Evolutionary conservation across 495 filamentous ascomycete genomes (phyloP), one percentile per base, ranked within the genome.

Genomic region (Articulospora tetracladia): DNA sequence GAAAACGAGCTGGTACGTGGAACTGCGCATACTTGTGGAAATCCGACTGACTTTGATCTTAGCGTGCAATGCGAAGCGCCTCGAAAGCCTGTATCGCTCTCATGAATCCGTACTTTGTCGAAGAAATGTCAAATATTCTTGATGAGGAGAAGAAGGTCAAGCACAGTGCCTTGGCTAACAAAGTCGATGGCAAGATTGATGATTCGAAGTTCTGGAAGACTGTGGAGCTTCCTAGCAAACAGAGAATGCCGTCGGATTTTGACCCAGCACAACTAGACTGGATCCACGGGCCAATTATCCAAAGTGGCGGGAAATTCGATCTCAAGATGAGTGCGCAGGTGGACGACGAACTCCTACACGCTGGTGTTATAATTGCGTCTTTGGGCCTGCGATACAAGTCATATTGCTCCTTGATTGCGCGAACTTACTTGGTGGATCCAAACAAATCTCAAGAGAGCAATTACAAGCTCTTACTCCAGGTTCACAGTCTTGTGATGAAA

Each of bases 131-230:
- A 44, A 86, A 86, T 60, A 84, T 97, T 52, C 83, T 99, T 58
- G 94, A 99, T 63, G 87, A 89, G 62, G 94, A 97, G 71, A 95
- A 97, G 77, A 96, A 97, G 67, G 91, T 98, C 69, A 93, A 91
- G 34, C 93, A 99, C 72, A 88, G 86, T 63, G 80, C 82, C 20
- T 81, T 99, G 11, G 83, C 90, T 1, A 83, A 87, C 62, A 96
- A 92, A 70, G 86, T 99, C 53, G 88, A 93, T 61, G 78, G 79
- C 55, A 98, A 97, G 72, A 85, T 99, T 53, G 92, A 97, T 63
- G 93, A 98, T 66, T 72, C 80, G 8, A 96, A 95, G 67, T 99
- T 93, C 68, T 98, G 97, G 83, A 83, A 86, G 69, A 86, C 85
- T 19, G 87, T 93, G 51, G 78, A 84, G 70, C 72, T 86, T 22